A percentile compares a stretch with the other conserved stretches of the same genome.
phyloP scores from a whole-genome alignment of 2,329 filamentous ascomycete species.

The Apiospora koreana region DNA sequence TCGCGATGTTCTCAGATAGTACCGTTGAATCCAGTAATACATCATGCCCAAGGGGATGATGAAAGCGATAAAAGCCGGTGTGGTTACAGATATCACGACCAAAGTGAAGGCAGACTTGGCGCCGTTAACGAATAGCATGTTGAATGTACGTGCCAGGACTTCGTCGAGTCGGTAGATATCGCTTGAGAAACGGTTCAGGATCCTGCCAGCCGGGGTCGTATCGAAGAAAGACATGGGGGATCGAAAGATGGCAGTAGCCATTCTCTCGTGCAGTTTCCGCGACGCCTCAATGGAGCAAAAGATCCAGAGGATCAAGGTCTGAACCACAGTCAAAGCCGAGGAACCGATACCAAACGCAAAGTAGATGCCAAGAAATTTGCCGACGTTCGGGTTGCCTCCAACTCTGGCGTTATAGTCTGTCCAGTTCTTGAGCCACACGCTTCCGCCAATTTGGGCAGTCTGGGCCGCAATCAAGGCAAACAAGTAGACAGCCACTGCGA shows the following conservation, averaged over 20 bases:
- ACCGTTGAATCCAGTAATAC: constrained; percentile 93
- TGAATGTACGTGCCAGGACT: constrained; percentile 93
- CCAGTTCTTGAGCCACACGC: constrained; percentile 94
- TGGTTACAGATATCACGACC: constrained; percentile 78
- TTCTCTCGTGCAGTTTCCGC: constrained; percentile 92
- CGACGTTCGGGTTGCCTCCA: constrained; percentile 73
- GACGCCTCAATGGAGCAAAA: constrained; percentile 99
- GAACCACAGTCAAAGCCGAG: constrained; percentile 80
- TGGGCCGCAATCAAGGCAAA: constrained; percentile 77
- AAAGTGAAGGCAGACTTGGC: constrained; percentile 81
- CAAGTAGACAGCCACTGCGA: constrained; percentile 80
- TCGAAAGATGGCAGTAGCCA: constrained; percentile 96
- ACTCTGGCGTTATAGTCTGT: constrained; percentile 72
- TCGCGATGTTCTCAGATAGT: constrained; percentile 93
- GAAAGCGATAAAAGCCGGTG: constrained; percentile 76
- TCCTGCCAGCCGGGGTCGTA: constrained; percentile 92
- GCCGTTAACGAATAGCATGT: constrained; percentile 86
- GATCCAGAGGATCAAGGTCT: constrained; percentile 96
- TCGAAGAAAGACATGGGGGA: constrained; percentile 99
- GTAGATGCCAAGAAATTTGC: constrained; percentile 92
- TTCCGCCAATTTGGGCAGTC: constrained; percentile 78
- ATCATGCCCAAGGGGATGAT: constrained; percentile 79
- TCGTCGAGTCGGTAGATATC: constrained; percentile 86
- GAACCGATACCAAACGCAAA: constrained; percentile 91
- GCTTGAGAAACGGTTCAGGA: constrained; percentile 93